Percentiles rank a stretch among this genome's conserved stretches.
Conservation (phyloP, 2,329 filamentous ascomycete species). For the Fonsecaea multimorphosa region DNA sequence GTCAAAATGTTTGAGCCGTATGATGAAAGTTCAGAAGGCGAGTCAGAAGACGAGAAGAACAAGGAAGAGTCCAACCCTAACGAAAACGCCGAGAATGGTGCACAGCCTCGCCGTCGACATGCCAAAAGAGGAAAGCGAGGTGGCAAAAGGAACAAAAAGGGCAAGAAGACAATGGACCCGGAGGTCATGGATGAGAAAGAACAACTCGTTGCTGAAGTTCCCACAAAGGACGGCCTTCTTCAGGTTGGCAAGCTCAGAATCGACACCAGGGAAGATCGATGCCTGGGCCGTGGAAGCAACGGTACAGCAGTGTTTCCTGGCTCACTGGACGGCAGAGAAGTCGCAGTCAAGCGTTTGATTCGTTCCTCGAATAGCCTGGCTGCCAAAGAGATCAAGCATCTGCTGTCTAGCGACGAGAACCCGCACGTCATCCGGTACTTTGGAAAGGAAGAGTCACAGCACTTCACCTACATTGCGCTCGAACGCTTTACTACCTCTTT, state of each 20-base stretch:
- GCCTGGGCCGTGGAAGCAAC: slow-evolving; percentile 81
- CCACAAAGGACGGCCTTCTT: slow-evolving; percentile 65
- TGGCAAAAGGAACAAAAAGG: slow-evolving; percentile 41
- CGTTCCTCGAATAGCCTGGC: slow-evolving; percentile 96
- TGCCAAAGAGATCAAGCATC: slow-evolving; percentile 85
- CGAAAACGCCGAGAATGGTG: slow-evolving; percentile 31
- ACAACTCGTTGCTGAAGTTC: slow-evolving; percentile 49
- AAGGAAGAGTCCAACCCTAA: slow-evolving; percentile 29
- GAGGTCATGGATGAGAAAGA: slow-evolving; percentile 37
- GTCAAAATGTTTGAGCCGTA: slow-evolving; percentile 23
- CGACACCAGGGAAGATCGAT: slow-evolving; percentile 58
- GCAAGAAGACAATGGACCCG: slow-evolving; percentile 43
- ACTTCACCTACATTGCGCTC: slow-evolving; percentile 94
- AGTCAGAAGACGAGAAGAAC: slow-evolving; percentile 37
- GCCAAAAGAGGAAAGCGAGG: slow-evolving; percentile 42
- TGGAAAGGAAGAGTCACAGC: slow-evolving; percentile 83
- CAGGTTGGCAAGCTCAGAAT: slow-evolving; percentile 67
- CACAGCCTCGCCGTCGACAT: slow-evolving; percentile 36
- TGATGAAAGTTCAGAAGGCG: slow-evolving; percentile 35
- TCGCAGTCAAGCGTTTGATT: slow-evolving; percentile 96
- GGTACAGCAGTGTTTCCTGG: slow-evolving; percentile 96
- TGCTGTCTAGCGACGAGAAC: slow-evolving; percentile 94
- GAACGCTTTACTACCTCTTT: slow-evolving; percentile 93
- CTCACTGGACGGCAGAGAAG: slow-evolving; percentile 89
- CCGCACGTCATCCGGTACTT: slow-evolving; percentile 97